Evolutionary conservation across 345 rosid genomes (phyloP).

Genomic region (Pistacia atlantica): DNA sequence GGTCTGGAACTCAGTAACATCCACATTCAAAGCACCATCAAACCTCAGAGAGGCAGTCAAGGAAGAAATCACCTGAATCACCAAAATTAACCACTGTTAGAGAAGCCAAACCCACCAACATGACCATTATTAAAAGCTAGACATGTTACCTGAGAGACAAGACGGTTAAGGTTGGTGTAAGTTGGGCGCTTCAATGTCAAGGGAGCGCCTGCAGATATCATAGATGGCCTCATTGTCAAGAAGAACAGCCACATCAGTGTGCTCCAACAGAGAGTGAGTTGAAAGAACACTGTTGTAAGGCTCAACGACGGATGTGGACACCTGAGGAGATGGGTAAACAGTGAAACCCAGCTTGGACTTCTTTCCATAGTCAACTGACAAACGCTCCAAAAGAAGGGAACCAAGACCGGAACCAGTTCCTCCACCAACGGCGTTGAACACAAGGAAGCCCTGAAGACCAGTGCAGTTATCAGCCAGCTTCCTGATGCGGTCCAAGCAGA

Average conservation of each 20-base stretch:
- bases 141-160: constrained; percentile 60
- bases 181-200: constrained; percentile 78
- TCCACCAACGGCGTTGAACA: constrained; percentile 81
- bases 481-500: constrained; percentile 74
- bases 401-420: constrained; percentile 91
- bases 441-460: constrained; percentile 84
- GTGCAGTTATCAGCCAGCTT: constrained; percentile 87
- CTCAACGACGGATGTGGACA: constrained; percentile 75
- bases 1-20: constrained; percentile 79
- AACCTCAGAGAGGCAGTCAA: constrained; percentile 81
- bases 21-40: constrained; percentile 81
- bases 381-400: constrained; percentile 69
- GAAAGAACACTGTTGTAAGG: constrained; percentile 84
- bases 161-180: constrained; percentile 76
- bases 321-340: constrained; percentile 81
- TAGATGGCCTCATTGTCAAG: constrained; percentile 60
- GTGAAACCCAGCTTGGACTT: constrained; percentile 81
- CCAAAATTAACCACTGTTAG: neutral
- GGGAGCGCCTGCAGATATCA: constrained; percentile 77
- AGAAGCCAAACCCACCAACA: neutral
- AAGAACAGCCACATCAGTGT: constrained; percentile 74
- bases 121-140: neutral
- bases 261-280: constrained; percentile 72
- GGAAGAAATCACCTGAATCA: constrained; percentile 61
- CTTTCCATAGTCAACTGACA: constrained; percentile 75